Conservation (phyloP, 2,329 filamentous ascomycete species). For the Graphium sp. region DNA sequence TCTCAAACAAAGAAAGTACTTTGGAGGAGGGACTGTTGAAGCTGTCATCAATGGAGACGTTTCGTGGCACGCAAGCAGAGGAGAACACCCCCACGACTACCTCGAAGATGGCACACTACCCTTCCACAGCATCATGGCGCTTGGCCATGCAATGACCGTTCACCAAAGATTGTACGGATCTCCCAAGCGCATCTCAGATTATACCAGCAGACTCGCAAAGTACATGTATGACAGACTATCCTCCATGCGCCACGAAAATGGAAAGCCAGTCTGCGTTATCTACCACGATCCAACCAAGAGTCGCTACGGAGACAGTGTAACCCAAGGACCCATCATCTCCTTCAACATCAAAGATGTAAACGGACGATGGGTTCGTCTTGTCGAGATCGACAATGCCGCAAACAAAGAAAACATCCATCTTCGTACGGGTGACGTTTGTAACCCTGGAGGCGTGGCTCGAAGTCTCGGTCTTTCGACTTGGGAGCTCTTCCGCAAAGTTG, state of each 20-base stretch:
- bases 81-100: slow-evolving; percentile 54
- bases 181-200: slow-evolving; percentile 51
- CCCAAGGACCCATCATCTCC: slow-evolving; percentile 59
- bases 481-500: slow-evolving; percentile 75
- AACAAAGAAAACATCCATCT: slow-evolving; percentile 67
- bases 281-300: slow-evolving; percentile 29
- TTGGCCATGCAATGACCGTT: slow-evolving; percentile 55
- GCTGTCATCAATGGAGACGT: slow-evolving; percentile 66
- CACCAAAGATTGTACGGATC: slow-evolving; percentile 55
- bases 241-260: slow-evolving; percentile 54
- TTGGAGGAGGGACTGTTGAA: slow-evolving; percentile 89
- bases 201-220: slow-evolving; percentile 49
- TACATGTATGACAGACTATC: slow-evolving; percentile 41
- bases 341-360: slow-evolving; percentile 62
- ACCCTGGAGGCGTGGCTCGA: slow-evolving; percentile 68
- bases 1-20: slow-evolving; percentile 58
- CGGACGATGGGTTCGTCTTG: slow-evolving; percentile 62
- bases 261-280: slow-evolving; percentile 43
- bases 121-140: slow-evolving; percentile 75
- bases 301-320: slow-evolving; percentile 10
- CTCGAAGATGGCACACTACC: slow-evolving; percentile 87
- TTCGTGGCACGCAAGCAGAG: slow-evolving; percentile 70
- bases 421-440: slow-evolving; percentile 77
- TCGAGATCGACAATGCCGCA: slow-evolving; percentile 76
- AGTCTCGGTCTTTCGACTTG: slow-evolving; percentile 55